These are phyloP conservation scores for Pseudogymnoascus sp. DNA, from an alignment of 2,329 filamentous ascomycete genomes.

Conservation along the genomic window DNA sequence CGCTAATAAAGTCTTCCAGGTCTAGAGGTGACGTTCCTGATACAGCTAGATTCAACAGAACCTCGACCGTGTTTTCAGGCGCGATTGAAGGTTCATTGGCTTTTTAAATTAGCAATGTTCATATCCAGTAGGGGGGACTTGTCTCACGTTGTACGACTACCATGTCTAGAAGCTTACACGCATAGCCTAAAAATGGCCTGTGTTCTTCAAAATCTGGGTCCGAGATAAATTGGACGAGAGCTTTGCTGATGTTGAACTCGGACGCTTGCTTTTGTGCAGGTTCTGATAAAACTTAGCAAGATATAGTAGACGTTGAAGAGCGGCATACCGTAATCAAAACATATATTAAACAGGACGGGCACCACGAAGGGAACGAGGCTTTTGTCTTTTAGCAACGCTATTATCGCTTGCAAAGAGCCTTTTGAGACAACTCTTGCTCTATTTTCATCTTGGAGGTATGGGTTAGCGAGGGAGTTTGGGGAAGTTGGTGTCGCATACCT, in stretches of 20 bases:
- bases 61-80: constrained; percentile 39
- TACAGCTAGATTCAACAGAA: constrained; percentile 45
- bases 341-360: constrained; percentile 55
- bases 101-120: constrained; percentile 14
- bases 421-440: constrained; percentile 47
- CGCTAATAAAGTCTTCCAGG: constrained; percentile 46
- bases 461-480: constrained; percentile 12
- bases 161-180: constrained; percentile 51
- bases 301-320: constrained; percentile 15
- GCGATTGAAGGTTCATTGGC: constrained; percentile 26
- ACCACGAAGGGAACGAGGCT: constrained; percentile 47
- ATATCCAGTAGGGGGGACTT: not conserved
- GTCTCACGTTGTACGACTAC: constrained; percentile 43
- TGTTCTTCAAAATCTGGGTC: constrained; percentile 38
- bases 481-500: constrained; percentile 30
- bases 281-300: constrained; percentile 30
- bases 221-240: constrained; percentile 43
- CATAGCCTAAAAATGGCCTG: constrained; percentile 41
- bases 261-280: constrained; percentile 49
- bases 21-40: constrained; percentile 37
- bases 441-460: constrained; percentile 44
- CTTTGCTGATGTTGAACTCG: constrained; percentile 41
- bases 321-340: constrained; percentile 53
- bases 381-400: constrained; percentile 39
- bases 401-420: constrained; percentile 41